phyloP scores from a whole-genome alignment of 768 basidiomycete species.

The Chiua virens region DNA sequence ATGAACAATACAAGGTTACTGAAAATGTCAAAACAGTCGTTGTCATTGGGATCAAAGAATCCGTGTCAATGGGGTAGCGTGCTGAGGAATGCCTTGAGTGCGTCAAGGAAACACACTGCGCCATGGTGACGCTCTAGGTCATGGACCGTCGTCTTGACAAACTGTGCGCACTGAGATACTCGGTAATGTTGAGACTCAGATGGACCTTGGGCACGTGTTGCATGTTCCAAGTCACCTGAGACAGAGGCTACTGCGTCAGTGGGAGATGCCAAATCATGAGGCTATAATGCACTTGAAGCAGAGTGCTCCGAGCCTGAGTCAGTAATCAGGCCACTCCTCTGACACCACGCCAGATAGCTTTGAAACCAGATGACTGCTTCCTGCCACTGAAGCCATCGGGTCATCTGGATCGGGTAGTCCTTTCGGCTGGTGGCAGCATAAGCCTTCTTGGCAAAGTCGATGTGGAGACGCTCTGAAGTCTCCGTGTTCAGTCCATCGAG shows the following conservation, averaged over 20 bases:
- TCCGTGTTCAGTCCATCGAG: neutral
- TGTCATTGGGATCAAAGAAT: neutral
- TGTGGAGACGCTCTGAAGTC: neutral
- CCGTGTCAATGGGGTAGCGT: neutral
- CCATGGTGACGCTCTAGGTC: neutral
- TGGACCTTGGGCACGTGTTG: too few species aligned
- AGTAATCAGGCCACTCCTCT: too few species aligned
- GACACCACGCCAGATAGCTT: neutral
- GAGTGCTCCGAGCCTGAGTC: too few species aligned
- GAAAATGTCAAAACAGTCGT: neutral
- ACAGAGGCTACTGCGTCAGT: too few species aligned
- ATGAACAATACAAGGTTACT: neutral
- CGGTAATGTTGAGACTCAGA: neutral
- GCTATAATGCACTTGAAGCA: too few species aligned
- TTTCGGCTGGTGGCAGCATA: neutral
- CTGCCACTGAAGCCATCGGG: neutral
- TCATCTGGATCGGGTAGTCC: slow-evolving; percentile 1
- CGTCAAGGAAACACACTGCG: neutral
- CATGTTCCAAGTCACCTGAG: too few species aligned
- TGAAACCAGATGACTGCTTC: neutral
- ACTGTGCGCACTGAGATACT: neutral
- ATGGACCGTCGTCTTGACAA: neutral
- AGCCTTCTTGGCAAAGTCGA: neutral
- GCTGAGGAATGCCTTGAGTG: neutral
- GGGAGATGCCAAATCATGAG: too few species aligned